Conservation (phyloP, 2,329 filamentous ascomycete species). For the Emydomyces testavorans region DNA sequence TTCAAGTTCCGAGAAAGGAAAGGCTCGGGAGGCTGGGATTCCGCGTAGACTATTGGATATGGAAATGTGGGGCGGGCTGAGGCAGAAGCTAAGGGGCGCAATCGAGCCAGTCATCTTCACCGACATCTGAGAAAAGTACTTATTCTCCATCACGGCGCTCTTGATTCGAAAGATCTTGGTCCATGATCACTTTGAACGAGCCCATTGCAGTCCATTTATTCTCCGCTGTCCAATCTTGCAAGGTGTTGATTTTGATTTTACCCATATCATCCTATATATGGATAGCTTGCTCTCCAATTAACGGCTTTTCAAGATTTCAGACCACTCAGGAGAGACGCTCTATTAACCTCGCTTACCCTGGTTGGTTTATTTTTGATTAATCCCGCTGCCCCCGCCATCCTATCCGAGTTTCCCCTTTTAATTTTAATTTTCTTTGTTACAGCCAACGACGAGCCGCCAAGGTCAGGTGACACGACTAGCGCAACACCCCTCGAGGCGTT, state of each 20-base stretch:
- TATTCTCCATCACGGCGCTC: slow-evolving; percentile 8
- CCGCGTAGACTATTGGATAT: background rate
- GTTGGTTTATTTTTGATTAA: slow-evolving; percentile 1
- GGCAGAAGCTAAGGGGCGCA: slow-evolving; percentile 4
- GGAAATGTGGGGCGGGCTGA: slow-evolving; percentile 4
- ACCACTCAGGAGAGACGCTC: slow-evolving; percentile 6
- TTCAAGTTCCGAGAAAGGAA: slow-evolving; percentile 1
- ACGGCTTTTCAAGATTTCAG: background rate
- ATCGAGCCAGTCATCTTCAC: slow-evolving; percentile 11
- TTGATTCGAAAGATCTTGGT: slow-evolving; percentile 4
- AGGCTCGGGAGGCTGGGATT: background rate
- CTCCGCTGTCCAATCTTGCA: background rate
- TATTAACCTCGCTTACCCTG: slow-evolving; percentile 5
- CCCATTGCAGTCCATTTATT: background rate
- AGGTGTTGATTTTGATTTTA: background rate
- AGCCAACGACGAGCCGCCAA: slow-evolving; percentile 3
- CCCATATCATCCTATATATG: background rate
- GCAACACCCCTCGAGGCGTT: background rate
- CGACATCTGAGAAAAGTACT: slow-evolving; percentile 5
- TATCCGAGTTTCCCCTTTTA: slow-evolving; percentile 1
- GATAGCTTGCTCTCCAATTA: background rate
- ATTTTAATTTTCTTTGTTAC: slow-evolving; percentile 5
- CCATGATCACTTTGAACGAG: background rate
- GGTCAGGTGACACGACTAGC: slow-evolving; percentile 5
- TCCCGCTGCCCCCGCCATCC: background rate